These are phyloP conservation scores for Aspergillus sp. DNA, from an alignment of 2,329 filamentous ascomycete species.

Conservation along the genomic window DNA sequence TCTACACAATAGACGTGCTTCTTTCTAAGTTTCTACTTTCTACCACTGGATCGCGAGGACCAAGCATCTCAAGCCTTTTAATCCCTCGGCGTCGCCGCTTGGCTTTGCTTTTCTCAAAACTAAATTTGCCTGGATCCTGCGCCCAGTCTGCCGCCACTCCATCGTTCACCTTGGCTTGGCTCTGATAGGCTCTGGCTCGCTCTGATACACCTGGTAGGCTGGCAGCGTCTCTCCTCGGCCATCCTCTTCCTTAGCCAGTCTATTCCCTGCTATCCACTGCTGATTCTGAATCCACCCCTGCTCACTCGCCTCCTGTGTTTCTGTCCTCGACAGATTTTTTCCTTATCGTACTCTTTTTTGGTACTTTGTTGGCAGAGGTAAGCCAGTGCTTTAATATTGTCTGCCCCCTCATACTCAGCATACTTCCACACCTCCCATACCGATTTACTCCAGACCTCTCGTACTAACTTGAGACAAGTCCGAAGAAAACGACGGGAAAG, in stretches of 20 bases:
- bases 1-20: background rate
- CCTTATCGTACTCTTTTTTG: conserved; percentile 11
- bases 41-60: background rate
- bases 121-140: background rate
- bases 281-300: background rate
- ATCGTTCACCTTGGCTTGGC: background rate
- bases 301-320: background rate
- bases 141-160: background rate
- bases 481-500: conserved; percentile 5
- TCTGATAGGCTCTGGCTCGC: background rate
- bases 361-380: conserved; percentile 1
- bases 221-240: background rate
- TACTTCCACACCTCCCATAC: background rate
- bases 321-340: conserved; percentile 2
- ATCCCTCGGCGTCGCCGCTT: conserved; percentile 10
- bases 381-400: background rate
- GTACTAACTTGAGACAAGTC: background rate
- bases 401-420: background rate
- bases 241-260: conserved; percentile 1
- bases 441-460: background rate
- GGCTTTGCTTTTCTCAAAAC: conserved; percentile 4
- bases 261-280: conserved; percentile 2
- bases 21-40: background rate
- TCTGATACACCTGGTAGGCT: conserved; percentile 2
- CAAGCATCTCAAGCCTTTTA: conserved; percentile 2